phyloP scores from a whole-genome alignment of 768 basidiomycete genomes.

The Termitomyces sp. region DNA sequence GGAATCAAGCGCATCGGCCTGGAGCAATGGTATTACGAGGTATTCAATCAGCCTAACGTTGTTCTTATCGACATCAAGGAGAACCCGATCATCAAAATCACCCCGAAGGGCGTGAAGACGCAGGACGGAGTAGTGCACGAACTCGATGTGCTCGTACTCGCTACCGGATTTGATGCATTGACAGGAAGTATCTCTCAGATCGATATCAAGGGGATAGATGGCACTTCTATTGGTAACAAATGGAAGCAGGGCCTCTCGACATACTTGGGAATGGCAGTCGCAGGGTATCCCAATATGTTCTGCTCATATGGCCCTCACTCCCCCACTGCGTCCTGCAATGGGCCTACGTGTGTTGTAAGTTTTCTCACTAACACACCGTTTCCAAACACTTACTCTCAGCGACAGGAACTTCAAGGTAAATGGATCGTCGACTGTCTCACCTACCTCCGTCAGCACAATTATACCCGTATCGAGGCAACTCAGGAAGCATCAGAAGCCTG shows the following conservation, averaged over 20 bases:
- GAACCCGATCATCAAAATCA: constrained; percentile 13
- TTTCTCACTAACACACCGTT: neutral
- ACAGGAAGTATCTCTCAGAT: constrained; percentile 19
- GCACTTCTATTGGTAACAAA: constrained; percentile 14
- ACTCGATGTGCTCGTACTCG: constrained; percentile 14
- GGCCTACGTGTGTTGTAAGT: constrained; percentile 17
- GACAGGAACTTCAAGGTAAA: constrained; percentile 20
- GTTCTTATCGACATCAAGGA: constrained; percentile 16
- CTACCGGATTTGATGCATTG: constrained; percentile 1
- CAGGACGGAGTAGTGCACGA: constrained; percentile 16
- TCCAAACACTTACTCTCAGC: neutral
- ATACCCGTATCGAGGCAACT: constrained; percentile 5
- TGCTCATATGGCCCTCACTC: constrained; percentile 21
- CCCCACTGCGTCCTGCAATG: constrained; percentile 21
- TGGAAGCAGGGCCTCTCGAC: constrained; percentile 10
- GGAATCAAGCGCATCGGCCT: constrained; percentile 18
- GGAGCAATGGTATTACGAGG: constrained; percentile 19
- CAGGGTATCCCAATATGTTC: constrained; percentile 22
- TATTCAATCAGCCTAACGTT: constrained; percentile 21
- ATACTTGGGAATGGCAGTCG: constrained; percentile 7
- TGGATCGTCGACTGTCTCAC: constrained; percentile 19
- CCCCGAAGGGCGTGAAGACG: constrained; percentile 6
- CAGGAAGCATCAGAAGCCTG: constrained; percentile 11
- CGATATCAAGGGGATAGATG: constrained; percentile 16
- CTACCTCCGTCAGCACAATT: constrained; percentile 10